These are phyloP conservation scores for Fusarium sp. DNA, from an alignment of 2,329 filamentous ascomycete species.

Conservation along the genomic window DNA sequence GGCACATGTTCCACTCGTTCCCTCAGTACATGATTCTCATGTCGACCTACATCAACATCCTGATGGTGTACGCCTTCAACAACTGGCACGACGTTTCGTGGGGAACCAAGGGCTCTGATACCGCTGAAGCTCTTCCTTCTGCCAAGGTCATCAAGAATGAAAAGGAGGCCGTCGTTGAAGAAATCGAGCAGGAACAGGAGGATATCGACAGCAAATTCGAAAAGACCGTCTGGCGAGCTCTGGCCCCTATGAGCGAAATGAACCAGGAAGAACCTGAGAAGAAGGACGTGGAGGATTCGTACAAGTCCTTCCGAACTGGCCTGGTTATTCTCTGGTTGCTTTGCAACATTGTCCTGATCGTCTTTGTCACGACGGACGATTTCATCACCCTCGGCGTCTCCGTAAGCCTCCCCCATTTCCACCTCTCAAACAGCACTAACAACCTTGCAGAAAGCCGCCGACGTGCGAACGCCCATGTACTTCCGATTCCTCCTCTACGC, in stretches of 20 bases:
- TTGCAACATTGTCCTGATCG: constrained; percentile 42
- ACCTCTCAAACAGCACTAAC: constrained; percentile 6
- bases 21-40: constrained; percentile 42
- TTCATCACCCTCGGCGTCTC: constrained; percentile 37
- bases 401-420: constrained; percentile 11
- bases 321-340: constrained; percentile 41
- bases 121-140: constrained; percentile 35
- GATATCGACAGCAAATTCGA: constrained; percentile 43
- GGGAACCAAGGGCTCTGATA: constrained; percentile 42
- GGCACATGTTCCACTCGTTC: constrained; percentile 45
- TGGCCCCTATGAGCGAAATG: constrained; percentile 40
- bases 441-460: constrained; percentile 25
- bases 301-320: constrained; percentile 42
- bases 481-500: constrained; percentile 40
- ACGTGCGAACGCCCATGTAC: constrained; percentile 36
- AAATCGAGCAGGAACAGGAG: constrained; percentile 40
- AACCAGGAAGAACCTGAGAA: constrained; percentile 32
- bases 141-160: constrained; percentile 37
- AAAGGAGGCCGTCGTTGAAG: constrained; percentile 40
- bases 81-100: constrained; percentile 43
- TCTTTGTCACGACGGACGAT: constrained; percentile 41
- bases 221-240: constrained; percentile 40
- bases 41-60: constrained; percentile 44
- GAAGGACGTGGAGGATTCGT: constrained; percentile 40
- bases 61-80: constrained; percentile 44